Evolutionary conservation across 2,329 filamentous ascomycete species (phyloP).

Genomic region (Epichloe sp.): DNA sequence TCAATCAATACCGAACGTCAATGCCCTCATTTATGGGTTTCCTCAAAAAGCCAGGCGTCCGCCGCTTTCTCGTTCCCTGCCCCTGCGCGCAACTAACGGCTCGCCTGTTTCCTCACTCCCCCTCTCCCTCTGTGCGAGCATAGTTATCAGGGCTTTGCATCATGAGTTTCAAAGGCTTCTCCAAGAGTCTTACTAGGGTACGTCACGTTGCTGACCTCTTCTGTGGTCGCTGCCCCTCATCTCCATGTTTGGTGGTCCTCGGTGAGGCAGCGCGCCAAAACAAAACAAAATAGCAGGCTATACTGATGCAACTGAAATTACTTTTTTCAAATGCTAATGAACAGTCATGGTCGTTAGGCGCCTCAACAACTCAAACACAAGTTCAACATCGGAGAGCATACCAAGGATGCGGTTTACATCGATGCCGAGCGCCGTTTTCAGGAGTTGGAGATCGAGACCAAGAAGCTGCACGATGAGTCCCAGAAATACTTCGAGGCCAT

Average conservation of each 20-base stretch:
- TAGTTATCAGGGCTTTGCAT: slow-evolving; percentile 6
- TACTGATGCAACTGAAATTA: background rate
- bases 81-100: background rate
- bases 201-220: slow-evolving; percentile 16
- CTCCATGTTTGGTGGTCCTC: slow-evolving; percentile 3
- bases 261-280: background rate
- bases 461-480: slow-evolving; percentile 91
- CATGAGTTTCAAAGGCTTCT: slow-evolving; percentile 97
- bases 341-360: slow-evolving; percentile 36
- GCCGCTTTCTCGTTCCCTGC: background rate
- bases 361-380: slow-evolving; percentile 83
- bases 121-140: background rate
- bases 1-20: slow-evolving; percentile 1
- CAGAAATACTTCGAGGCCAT: slow-evolving; percentile 97
- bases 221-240: slow-evolving; percentile 18
- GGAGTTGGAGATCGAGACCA: slow-evolving; percentile 90
- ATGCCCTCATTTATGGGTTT: slow-evolving; percentile 3
- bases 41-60: slow-evolving; percentile 2
- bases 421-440: slow-evolving; percentile 90
- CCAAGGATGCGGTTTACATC: slow-evolving; percentile 87
- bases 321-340: background rate
- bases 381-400: slow-evolving; percentile 92
- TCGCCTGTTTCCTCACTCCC: background rate
- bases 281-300: background rate
- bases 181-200: slow-evolving; percentile 80